Conservation (phyloP, 106 monocot genomes). For the Platanthera guangdongensis region DNA sequence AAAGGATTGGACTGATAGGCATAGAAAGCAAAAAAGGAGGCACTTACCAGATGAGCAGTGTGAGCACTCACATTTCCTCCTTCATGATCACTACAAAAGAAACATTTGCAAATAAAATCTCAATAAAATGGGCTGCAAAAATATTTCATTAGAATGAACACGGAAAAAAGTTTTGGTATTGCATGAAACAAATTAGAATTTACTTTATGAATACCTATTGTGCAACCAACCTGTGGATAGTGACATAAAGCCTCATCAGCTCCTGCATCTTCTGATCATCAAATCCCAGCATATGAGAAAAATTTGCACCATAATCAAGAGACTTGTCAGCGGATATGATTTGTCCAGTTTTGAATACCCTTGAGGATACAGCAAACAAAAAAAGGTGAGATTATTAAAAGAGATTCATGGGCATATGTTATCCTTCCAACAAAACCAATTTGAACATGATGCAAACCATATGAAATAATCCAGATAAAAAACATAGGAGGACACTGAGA, state of each 20-base stretch:
- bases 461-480: not conserved
- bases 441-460: not conserved
- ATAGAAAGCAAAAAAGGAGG: constrained; percentile 3
- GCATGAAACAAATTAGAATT: not conserved
- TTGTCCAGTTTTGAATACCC: constrained; percentile 75
- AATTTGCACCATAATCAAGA: constrained; percentile 93
- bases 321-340: constrained; percentile 57
- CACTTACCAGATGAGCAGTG: constrained; percentile 90
- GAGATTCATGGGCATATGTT: not conserved
- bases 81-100: constrained; percentile 87
- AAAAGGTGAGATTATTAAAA: constrained; percentile 6
- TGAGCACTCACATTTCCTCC: constrained; percentile 99
- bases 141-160: not conserved
- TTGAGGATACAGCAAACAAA: constrained; percentile 25
- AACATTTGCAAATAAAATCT: constrained; percentile 10
- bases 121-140: not conserved
- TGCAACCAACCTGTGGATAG: constrained; percentile 62
- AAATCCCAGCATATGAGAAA: constrained; percentile 97
- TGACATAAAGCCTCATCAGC: constrained; percentile 94
- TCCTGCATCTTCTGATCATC: constrained; percentile 87
- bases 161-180: not conserved
- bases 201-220: not conserved
- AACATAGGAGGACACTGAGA: not conserved
- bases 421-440: not conserved
- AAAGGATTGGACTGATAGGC: not conserved